Conservation (phyloP, 2,329 filamentous ascomycete species). For the Arthroderma uncinatum region DNA sequence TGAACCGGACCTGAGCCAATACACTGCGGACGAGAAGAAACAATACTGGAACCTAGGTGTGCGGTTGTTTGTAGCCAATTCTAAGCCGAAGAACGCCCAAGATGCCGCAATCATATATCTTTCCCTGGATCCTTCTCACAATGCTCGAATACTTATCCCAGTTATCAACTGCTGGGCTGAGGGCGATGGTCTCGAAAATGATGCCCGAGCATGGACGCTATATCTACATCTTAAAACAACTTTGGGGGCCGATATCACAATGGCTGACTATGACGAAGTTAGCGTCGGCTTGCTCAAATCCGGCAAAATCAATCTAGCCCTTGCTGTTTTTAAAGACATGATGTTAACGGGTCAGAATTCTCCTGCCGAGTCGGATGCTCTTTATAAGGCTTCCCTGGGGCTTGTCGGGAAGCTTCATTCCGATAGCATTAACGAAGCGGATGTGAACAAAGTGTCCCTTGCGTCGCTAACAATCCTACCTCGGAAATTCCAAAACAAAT, state of each 20-base stretch:
- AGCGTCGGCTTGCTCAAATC: constrained; percentile 59
- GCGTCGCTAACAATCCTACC: constrained; percentile 44
- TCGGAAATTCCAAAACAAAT: constrained; percentile 52
- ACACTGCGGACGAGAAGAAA: constrained; percentile 27
- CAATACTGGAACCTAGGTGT: constrained; percentile 41
- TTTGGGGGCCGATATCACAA: constrained; percentile 50
- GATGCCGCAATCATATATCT: constrained; percentile 38
- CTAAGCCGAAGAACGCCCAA: constrained; percentile 39
- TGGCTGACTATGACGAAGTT: constrained; percentile 66
- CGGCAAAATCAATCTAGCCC: constrained; percentile 53
- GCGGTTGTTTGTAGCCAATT: constrained; percentile 39
- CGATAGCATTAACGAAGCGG: constrained; percentile 31
- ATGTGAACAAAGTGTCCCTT: constrained; percentile 40
- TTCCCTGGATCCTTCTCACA: constrained; percentile 23
- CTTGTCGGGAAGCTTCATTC: constrained; percentile 33
- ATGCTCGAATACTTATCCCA: constrained; percentile 42
- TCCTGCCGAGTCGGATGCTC: constrained; percentile 33
- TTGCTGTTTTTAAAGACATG: constrained; percentile 80
- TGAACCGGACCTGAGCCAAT: constrained; percentile 42
- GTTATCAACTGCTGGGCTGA: constrained; percentile 58
- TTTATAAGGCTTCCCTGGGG: constrained; percentile 34
- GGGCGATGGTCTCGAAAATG: constrained; percentile 39
- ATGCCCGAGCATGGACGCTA: constrained; percentile 52
- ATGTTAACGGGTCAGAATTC: constrained; percentile 52
- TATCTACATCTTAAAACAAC: constrained; percentile 55